Base-by-base conservation (phyloP, 2,329 filamentous ascomycete genomes). In the Hirsutella rhossiliensis region DNA sequence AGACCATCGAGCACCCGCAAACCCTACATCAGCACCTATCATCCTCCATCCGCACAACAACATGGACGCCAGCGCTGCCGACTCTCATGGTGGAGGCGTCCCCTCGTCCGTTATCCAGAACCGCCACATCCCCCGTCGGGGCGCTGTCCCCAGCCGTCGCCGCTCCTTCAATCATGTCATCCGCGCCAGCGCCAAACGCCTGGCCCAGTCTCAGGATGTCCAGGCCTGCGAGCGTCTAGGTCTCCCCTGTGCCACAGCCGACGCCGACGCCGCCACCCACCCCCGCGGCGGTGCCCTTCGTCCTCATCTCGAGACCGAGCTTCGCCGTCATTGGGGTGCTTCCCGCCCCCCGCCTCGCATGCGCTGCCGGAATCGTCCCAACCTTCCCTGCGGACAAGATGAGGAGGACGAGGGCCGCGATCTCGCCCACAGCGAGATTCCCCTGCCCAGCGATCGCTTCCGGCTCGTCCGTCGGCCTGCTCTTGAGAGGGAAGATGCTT, bases 401-500 rank as follows among this genome's bases (percentile, higher is more conserved):
- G 55, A 57, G 48, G 50, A 54, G 9, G 50, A 53, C 8, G 65
- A 67, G 47, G 61, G 57, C 31, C 48, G 55, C 23, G 59, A 60
- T 11, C 56, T 67, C 17, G 65, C 65, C 1, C 54, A 52, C 17
- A 62, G 60, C 45, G 49, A 53, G 34, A 47, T 62, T n/a, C 53
- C 55, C n/a, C 56, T 67, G 3, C 65, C 65, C 2, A 57, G 61
- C 29, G 66, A 69, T 46, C 46, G 53, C 31, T 52, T 49, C 13
- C 56, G 57, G 13, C 57, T 62, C 23, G 47, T 47, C n/a, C 60
- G 64, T 9, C 57, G 56, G 9, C 69, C 69, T 2, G 62, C 61
- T 1, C 60, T 72, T 19, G 68, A 69, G 48, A 58, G 69, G 11
- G 63, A 72, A 50, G 67, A 70, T 38, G 69, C 69, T 6, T 73